Evolutionary conservation across 345 rosid species (phyloP).

Genomic region (Abelmoschus esculentus): DNA sequence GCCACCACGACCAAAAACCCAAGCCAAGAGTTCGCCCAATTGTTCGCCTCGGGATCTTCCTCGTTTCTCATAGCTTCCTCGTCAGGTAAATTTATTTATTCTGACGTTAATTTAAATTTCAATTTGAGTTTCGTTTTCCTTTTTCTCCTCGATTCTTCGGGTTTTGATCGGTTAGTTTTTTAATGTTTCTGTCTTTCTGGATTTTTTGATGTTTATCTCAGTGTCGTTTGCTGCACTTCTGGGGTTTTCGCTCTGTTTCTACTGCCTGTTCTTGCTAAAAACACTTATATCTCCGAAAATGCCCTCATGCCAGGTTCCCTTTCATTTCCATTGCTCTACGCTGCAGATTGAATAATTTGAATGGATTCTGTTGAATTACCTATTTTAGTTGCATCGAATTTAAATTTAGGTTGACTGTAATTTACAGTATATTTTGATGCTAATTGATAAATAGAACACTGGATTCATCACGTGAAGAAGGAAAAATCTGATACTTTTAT

Average conservation of each 20-base stretch:
- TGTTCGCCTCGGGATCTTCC: slow-evolving; percentile 69
- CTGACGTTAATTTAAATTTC: background rate
- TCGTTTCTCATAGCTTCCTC: slow-evolving; percentile 62
- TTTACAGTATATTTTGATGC: background rate
- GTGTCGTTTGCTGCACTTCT: slow-evolving; percentile 66
- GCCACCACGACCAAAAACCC: slow-evolving; percentile 11
- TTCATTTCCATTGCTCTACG: slow-evolving; percentile 7
- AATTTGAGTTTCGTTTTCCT: background rate
- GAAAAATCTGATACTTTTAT: background rate
- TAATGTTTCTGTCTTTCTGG: background rate
- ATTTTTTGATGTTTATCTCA: slow-evolving; percentile 19
- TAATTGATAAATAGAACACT: background rate
- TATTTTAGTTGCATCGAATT: background rate
- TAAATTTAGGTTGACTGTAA: slow-evolving; percentile 3
- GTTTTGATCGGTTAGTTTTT: background rate
- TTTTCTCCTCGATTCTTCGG: background rate
- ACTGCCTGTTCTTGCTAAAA: slow-evolving; percentile 82
- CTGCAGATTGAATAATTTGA: slow-evolving; percentile 1
- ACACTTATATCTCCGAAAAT: slow-evolving; percentile 92
- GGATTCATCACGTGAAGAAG: background rate
- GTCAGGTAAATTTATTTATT: slow-evolving; percentile 40
- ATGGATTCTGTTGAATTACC: background rate
- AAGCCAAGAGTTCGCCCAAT: slow-evolving; percentile 53
- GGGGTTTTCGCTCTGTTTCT: slow-evolving; percentile 68
- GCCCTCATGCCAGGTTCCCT: slow-evolving; percentile 91